These are phyloP conservation scores for Corchorus capsularis DNA, from an alignment of 345 rosid species.

Conservation along the genomic window DNA sequence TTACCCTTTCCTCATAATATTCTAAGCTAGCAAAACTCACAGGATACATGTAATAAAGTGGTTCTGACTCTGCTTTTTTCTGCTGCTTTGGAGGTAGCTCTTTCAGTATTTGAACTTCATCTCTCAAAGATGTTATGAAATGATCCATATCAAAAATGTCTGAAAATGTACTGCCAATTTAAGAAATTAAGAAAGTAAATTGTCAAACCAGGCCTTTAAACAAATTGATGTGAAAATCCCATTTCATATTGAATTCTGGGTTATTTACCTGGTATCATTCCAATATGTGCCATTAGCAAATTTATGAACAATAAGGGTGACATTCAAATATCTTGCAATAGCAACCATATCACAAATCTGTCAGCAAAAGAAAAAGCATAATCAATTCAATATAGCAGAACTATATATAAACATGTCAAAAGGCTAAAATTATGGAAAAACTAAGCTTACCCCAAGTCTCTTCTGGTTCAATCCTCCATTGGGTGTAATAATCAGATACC, in stretches of 20 bases:
- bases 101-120: conserved; percentile 77
- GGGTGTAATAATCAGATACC: conserved; percentile 85
- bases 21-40: conserved; percentile 78
- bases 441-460: conserved; percentile 65
- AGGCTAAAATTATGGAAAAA: background rate
- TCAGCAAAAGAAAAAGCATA: background rate
- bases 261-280: conserved; percentile 74
- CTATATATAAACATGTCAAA: background rate
- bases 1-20: conserved; percentile 58
- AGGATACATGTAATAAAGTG: conserved; percentile 65
- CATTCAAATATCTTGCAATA: conserved; percentile 79
- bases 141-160: conserved; percentile 89
- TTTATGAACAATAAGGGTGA: conserved; percentile 85
- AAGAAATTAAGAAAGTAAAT: background rate
- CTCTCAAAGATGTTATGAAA: conserved; percentile 84
- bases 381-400: background rate
- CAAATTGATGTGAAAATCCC: background rate
- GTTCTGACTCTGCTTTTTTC: conserved; percentile 64
- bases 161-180: conserved; percentile 65
- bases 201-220: too few relatives aligned
- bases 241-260: too few relatives aligned
- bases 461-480: conserved; percentile 98
- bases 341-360: conserved; percentile 96
- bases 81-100: conserved; percentile 77
- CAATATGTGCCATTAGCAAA: conserved; percentile 81